phyloP scores from a whole-genome alignment of 192 early-diverging fungal genomes.

The Coemansia sp. region DNA sequence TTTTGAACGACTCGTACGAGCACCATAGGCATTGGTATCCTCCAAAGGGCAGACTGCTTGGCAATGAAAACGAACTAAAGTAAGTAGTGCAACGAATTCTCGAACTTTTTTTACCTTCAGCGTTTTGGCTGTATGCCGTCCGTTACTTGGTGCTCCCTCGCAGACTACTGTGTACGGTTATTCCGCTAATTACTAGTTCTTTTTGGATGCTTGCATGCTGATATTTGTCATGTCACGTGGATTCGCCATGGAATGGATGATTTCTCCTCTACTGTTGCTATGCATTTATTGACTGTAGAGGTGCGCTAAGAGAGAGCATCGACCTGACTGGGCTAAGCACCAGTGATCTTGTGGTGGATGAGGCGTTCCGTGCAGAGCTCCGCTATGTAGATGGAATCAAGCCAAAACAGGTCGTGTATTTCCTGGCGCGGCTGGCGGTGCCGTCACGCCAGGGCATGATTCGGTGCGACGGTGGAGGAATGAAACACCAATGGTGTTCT shows the following conservation, averaged over 20 bases:
- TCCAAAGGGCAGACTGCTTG: conserved; percentile 77
- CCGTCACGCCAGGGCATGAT: conserved; percentile 61
- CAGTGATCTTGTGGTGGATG: conserved; percentile 69
- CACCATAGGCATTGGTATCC: conserved; percentile 81
- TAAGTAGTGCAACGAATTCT: conserved; percentile 47
- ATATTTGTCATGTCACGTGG: background rate
- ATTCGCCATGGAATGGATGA: background rate
- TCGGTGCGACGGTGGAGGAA: conserved; percentile 58
- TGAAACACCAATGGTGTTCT: conserved; percentile 73
- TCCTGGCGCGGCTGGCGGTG: conserved; percentile 69
- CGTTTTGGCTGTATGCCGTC: background rate
- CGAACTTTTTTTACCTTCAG: background rate
- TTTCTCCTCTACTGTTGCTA: background rate
- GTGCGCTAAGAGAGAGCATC: conserved; percentile 72
- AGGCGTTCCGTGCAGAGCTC: conserved; percentile 72
- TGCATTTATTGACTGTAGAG: conserved; percentile 54
- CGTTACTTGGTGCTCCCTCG: background rate
- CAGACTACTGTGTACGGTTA: too few species aligned
- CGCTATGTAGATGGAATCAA: conserved; percentile 78
- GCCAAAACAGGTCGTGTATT: conserved; percentile 81
- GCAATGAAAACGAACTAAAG: conserved; percentile 80
- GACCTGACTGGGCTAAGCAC: conserved; percentile 72
- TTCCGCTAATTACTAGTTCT: background rate
- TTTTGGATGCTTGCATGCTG: background rate
- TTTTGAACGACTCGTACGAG: conserved; percentile 79